Percentiles rank a stretch among this genome's conserved stretches.
Evolutionary conservation across 164 flowering plant species (phyloP).

Genomic region (Piper longum): DNA sequence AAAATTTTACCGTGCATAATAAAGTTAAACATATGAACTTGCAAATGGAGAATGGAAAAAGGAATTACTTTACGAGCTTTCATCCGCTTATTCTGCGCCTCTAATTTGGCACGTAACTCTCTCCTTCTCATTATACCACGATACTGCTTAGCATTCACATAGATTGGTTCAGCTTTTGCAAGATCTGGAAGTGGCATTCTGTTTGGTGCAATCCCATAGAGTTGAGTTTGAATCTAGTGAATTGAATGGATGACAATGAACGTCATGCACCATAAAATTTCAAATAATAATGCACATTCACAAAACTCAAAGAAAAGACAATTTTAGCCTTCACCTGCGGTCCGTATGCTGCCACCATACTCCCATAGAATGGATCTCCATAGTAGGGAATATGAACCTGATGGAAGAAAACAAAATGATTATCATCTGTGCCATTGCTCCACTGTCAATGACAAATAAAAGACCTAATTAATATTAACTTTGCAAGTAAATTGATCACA

Average conservation of each 20-base stretch:
- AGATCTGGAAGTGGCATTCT: slow-evolving; percentile 63
- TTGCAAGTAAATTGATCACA: too few species aligned
- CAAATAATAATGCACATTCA: neutral
- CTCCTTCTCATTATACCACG: slow-evolving; percentile 69
- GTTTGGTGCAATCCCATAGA: slow-evolving; percentile 36
- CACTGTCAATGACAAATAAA: neutral
- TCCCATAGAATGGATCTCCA: slow-evolving; percentile 35
- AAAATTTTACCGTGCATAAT: neutral
- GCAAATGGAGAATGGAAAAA: neutral
- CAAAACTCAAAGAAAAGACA: neutral
- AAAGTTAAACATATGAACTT: neutral
- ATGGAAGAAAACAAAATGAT: neutral
- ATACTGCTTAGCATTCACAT: slow-evolving; percentile 79
- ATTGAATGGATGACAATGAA: neutral
- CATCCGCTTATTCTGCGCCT: slow-evolving; percentile 66
- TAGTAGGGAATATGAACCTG: slow-evolving; percentile 36
- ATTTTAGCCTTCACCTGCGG: slow-evolving; percentile 16
- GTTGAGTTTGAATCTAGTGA: slow-evolving; percentile 39
- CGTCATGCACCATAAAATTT: too few species aligned
- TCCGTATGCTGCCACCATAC: slow-evolving; percentile 37
- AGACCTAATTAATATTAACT: neutral
- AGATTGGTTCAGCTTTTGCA: slow-evolving; percentile 67
- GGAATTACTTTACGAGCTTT: slow-evolving; percentile 49
- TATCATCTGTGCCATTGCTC: neutral
- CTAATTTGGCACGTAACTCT: slow-evolving; percentile 69